Conservation (phyloP, 352 stramenopile genomes). For the Poterioochromonas sp. region DNA sequence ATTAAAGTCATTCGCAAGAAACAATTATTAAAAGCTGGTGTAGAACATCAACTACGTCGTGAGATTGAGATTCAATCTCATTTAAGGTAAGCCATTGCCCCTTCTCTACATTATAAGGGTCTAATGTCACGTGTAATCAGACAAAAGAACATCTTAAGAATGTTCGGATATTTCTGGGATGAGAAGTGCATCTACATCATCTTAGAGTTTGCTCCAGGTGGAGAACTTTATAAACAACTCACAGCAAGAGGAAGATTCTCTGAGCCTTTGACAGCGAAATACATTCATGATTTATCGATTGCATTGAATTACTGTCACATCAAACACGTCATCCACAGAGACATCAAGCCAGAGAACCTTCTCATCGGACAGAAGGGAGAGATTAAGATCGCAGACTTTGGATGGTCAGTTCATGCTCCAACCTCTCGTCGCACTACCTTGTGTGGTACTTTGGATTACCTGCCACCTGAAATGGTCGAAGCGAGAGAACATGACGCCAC, state of each 20-base stretch:
- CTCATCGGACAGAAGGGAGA: slow-evolving; percentile 84
- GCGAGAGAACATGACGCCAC: slow-evolving; percentile 80
- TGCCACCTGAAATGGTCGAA: slow-evolving; percentile 98
- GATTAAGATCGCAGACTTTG: slow-evolving; percentile 99
- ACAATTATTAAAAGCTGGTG: slow-evolving; percentile 89
- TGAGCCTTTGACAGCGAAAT: slow-evolving; percentile 78
- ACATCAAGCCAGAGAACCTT: slow-evolving; percentile 99
- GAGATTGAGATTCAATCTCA: slow-evolving; percentile 99
- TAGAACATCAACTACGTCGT: slow-evolving; percentile 94
- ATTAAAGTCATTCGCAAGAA: slow-evolving; percentile 95
- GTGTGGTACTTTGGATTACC: slow-evolving; percentile 97
- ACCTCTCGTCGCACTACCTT: slow-evolving; percentile 90
- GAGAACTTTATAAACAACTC: slow-evolving; percentile 98
- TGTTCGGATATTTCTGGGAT: slow-evolving; percentile 98
- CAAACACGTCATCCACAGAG: slow-evolving; percentile 98
- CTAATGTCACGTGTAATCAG: slow-evolving; percentile 47
- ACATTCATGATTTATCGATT: slow-evolving; percentile 84
- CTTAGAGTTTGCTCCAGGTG: slow-evolving; percentile 91
- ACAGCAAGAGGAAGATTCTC: slow-evolving; percentile 74
- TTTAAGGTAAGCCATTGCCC: slow-evolving; percentile 49
- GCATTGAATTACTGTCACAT: slow-evolving; percentile 94
- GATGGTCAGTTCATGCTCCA: slow-evolving; percentile 96
- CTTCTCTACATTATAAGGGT: slow-evolving; percentile 42
- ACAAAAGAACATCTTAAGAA: slow-evolving; percentile 89
- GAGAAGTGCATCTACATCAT: slow-evolving; percentile 97